Percentiles rank a stretch among this genome's conserved stretches.
These are phyloP conservation scores for Backusella psychrophila DNA, from an alignment of 192 early-diverging fungal genomes.

Conservation along the genomic window DNA sequence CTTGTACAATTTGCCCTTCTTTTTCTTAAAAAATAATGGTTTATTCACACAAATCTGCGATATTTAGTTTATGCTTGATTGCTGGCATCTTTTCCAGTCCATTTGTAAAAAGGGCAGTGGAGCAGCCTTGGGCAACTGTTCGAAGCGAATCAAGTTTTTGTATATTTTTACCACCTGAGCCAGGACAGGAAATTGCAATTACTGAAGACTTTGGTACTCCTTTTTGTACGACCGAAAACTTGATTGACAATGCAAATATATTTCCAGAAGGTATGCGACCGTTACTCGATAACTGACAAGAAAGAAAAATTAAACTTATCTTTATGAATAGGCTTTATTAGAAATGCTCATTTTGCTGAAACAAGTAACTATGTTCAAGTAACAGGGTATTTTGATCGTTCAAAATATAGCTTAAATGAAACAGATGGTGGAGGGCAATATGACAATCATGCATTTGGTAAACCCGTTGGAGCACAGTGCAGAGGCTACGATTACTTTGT, in stretches of 20 bases:
- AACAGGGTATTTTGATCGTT: conserved; percentile 44
- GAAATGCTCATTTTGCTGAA: conserved; percentile 33
- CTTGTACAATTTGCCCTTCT: background rate
- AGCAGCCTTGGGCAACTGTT: background rate
- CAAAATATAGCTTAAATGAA: conserved; percentile 29
- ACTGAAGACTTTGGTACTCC: conserved; percentile 39
- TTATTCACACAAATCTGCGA: background rate
- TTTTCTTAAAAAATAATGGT: background rate
- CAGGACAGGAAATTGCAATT: conserved; percentile 36
- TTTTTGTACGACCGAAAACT: conserved; percentile 35
- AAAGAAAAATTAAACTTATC: background rate
- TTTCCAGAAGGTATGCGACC: conserved; percentile 27
- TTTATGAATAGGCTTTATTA: conserved; percentile 38
- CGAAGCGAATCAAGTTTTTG: conserved; percentile 34
- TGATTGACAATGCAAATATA: conserved; percentile 25
- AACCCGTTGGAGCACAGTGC: conserved; percentile 24
- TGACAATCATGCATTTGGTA: conserved; percentile 35
- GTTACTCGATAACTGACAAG: background rate
- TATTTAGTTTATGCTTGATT: background rate
- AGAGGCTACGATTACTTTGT: conserved; percentile 31
- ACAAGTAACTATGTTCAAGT: conserved; percentile 44
- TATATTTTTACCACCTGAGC: conserved; percentile 42
- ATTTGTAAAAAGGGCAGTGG: background rate
- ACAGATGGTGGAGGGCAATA: conserved; percentile 49
- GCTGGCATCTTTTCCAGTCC: background rate